Evolutionary conservation across 331 rosid genomes (phyloP).

Genomic region (Quercus tomentella): DNA sequence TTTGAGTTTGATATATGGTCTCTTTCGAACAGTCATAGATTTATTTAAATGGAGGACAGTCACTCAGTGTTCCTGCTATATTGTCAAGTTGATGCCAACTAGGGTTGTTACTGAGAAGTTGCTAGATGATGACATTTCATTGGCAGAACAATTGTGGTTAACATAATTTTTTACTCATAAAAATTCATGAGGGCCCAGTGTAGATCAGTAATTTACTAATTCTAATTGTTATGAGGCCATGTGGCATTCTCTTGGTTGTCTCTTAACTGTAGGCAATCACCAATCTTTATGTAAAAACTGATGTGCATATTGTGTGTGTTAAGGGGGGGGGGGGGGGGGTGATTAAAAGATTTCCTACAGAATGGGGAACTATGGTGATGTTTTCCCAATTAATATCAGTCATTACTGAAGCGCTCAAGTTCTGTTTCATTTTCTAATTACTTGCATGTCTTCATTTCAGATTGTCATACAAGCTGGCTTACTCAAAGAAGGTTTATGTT

Average conservation of each 20-base stretch:
- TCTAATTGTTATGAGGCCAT: too few relatives aligned
- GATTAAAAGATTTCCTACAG: too few relatives aligned
- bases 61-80: not conserved
- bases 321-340: too few relatives aligned
- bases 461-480: conserved; percentile 64
- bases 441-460: conserved; percentile 42
- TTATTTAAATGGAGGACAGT: not conserved
- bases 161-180: too few relatives aligned
- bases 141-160: not conserved
- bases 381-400: conserved; percentile 1
- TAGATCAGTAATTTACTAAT: conserved; percentile 5
- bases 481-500: conserved; percentile 71
- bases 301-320: too few relatives aligned
- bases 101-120: not conserved
- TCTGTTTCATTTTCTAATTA: conserved; percentile 15
- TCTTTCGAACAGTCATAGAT: not conserved
- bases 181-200: not conserved
- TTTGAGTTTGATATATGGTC: conserved; percentile 21
- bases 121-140: not conserved
- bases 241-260: too few relatives aligned
- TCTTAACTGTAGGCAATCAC: too few relatives aligned
- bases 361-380: not conserved
- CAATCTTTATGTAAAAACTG: too few relatives aligned
- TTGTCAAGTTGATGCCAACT: too few relatives aligned
- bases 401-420: not conserved